A percentile compares a stretch with the other conserved stretches of the same genome.
phyloP scores from a whole-genome alignment of 1,139 yeast genomes.

The Diutina sp. region DNA sequence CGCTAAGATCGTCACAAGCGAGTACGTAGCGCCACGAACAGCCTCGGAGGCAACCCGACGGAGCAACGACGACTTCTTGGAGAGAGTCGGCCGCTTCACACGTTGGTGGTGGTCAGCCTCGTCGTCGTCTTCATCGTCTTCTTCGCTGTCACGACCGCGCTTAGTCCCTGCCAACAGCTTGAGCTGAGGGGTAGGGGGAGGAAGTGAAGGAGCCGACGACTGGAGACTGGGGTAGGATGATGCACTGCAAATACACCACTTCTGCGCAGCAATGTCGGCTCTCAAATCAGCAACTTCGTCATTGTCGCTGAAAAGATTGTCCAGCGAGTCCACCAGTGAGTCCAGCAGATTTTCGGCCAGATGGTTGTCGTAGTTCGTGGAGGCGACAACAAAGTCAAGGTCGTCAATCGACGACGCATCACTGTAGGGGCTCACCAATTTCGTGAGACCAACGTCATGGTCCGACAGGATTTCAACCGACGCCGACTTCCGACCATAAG shows the following conservation, averaged over 20 bases:
- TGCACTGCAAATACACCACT: not conserved
- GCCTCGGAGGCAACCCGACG: constrained; percentile 11
- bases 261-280: not conserved
- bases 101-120: not conserved
- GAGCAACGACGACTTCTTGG: not conserved
- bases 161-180: not conserved
- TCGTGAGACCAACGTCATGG: not conserved
- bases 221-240: no score
- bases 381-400: not conserved
- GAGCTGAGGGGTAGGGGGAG: not conserved
- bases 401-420: not conserved
- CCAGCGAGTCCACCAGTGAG: not conserved
- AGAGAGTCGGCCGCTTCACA: not conserved
- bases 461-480: not conserved
- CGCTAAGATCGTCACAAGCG: constrained; percentile 22
- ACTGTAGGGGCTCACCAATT: not conserved
- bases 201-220: not conserved
- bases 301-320: not conserved
- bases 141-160: not conserved
- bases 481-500: not conserved
- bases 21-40: constrained; percentile 23
- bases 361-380: not conserved
- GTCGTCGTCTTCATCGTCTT: not conserved
- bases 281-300: not conserved
- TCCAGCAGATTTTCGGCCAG: not conserved